Evolutionary conservation across 345 rosid species (phyloP).

Genomic region (Isatis tinctoria): DNA sequence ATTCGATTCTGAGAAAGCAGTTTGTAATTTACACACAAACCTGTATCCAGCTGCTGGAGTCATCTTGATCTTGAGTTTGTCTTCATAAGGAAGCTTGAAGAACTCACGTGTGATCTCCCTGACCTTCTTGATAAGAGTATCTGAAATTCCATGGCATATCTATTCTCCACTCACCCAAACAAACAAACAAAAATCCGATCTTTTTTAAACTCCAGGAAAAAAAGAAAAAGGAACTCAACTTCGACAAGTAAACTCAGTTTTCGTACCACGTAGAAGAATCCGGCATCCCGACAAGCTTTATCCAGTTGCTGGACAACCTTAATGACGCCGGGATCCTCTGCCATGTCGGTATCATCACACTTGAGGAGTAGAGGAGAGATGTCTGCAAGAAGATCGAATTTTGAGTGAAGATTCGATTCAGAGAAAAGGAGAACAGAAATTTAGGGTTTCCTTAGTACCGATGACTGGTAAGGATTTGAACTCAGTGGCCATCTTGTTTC

Average conservation of each 20-base stretch:
- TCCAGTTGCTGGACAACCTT: slow-evolving; percentile 60
- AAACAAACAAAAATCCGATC: background rate
- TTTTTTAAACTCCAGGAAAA: background rate
- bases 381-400: slow-evolving; percentile 40
- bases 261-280: slow-evolving; percentile 87
- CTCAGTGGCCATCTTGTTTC: slow-evolving; percentile 43
- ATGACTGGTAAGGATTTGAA: slow-evolving; percentile 61
- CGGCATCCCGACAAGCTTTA: slow-evolving; percentile 78
- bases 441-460: slow-evolving; percentile 33
- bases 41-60: slow-evolving; percentile 74
- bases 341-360: slow-evolving; percentile 59
- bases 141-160: slow-evolving; percentile 81
- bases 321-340: slow-evolving; percentile 48
- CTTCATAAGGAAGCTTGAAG: slow-evolving; percentile 58
- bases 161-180: slow-evolving; percentile 33
- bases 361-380: slow-evolving; percentile 52
- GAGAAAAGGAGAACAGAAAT: background rate
- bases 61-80: slow-evolving; percentile 68
- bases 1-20: background rate
- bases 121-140: slow-evolving; percentile 49
- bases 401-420: background rate
- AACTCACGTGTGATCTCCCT: slow-evolving; percentile 43
- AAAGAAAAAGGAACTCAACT: background rate
- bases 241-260: background rate
- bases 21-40: slow-evolving; percentile 24